Base-by-base conservation (phyloP, 139 green algal genomes). In the Gonium pectorale region DNA sequence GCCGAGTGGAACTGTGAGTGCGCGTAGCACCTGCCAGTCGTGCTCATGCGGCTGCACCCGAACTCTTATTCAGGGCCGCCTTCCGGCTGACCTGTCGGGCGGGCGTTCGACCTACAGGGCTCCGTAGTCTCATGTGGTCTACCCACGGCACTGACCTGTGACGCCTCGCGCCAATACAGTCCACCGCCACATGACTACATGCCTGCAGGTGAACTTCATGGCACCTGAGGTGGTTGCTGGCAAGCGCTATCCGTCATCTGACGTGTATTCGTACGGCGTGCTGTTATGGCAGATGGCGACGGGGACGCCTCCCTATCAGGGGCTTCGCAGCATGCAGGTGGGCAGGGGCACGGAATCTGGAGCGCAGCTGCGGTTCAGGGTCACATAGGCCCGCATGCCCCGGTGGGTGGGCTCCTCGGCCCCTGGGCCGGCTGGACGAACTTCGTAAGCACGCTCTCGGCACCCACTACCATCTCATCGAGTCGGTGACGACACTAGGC, bases 251-350 rank as follows among this genome's bases (percentile, higher is more conserved):
- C 43, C 46, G 21, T 8, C 75, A 6, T 63, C 40, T 29, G 75
- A 83, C 75, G 75, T 83, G 11, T 83, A 69, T 37, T 71, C 56
- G 37, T 83, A 38, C 15, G 75, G 75, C 22, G 75, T 83, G 43
- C 21, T 72, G n/a, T 13, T 83, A 29, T 72, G 75, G 40, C 75
- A 83, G 29, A 40, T 72, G 41, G 17, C 72, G 2, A 83, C 31
- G 19, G n/a, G 35, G n/a, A 3, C 5, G 19, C 22, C 41, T 29
- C 75, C 75, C 17, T 83, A 60, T 59, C 41, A n/a, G 40, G n/a
- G 75, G 9, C 59, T 83, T n/a, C 75, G 75, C 13, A 72, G 46
- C 41, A 35, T 83, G 19, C 75, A 79, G 70, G 70, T 79, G 49
- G 15, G 27, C 1, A 26, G n/a, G 40, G 13, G 33, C 33, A n/a